Evolutionary conservation across 2,329 filamentous ascomycete species (phyloP).

Genomic region (Aspergillus hortae): DNA sequence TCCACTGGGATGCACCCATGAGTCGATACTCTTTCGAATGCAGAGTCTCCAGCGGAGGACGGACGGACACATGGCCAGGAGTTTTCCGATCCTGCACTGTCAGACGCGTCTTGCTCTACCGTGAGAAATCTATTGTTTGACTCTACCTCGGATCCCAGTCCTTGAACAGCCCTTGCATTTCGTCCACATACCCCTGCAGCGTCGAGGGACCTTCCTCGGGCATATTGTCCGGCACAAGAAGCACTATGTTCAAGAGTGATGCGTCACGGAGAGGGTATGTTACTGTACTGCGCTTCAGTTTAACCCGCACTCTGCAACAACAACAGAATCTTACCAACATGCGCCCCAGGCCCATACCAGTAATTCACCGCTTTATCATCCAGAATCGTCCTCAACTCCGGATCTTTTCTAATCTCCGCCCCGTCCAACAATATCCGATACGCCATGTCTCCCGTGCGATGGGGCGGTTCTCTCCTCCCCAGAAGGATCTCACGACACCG

Average conservation of each 20-base stretch:
- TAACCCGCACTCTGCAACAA: neutral
- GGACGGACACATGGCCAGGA: slow-evolving; percentile 30
- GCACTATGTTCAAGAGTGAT: slow-evolving; percentile 34
- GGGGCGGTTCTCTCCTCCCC: slow-evolving; percentile 21
- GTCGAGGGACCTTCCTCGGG: slow-evolving; percentile 22
- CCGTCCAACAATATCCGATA: slow-evolving; percentile 33
- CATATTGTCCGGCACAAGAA: slow-evolving; percentile 24
- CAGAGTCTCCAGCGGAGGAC: slow-evolving; percentile 63
- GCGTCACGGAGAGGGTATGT: slow-evolving; percentile 31
- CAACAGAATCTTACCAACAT: slow-evolving; percentile 14
- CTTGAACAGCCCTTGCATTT: slow-evolving; percentile 34
- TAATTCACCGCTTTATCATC: slow-evolving; percentile 27
- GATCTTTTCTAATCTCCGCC: slow-evolving; percentile 24
- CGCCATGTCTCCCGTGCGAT: slow-evolving; percentile 33
- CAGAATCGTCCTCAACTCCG: slow-evolving; percentile 24
- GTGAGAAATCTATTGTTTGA: too few relatives aligned
- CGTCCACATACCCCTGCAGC: slow-evolving; percentile 29
- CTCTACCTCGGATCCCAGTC: slow-evolving; percentile 35
- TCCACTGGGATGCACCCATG: slow-evolving; percentile 53
- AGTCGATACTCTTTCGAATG: slow-evolving; percentile 54
- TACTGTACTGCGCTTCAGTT: slow-evolving; percentile 12
- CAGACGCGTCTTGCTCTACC: neutral
- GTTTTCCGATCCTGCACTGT: slow-evolving; percentile 12
- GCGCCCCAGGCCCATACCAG: slow-evolving; percentile 33
- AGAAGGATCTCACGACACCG: slow-evolving; percentile 20